Evolutionary conservation across 192 early-diverging fungal genomes (phyloP).

Genomic region (Allomyces macrogynus): DNA sequence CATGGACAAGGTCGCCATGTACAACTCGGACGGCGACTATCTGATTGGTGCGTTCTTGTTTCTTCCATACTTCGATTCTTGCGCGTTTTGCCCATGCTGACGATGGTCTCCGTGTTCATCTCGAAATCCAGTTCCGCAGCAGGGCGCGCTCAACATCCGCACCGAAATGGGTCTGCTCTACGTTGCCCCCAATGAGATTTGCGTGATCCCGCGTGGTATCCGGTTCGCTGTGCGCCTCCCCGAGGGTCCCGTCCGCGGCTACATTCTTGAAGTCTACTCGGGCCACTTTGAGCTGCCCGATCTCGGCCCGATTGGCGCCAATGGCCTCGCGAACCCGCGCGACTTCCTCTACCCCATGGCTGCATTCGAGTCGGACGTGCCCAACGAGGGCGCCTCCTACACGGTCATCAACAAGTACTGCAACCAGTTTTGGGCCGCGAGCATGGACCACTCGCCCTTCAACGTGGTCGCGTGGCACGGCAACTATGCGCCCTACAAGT

Average conservation of each 20-base stretch:
- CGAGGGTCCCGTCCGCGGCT: constrained; percentile 70
- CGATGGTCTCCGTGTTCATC: neutral
- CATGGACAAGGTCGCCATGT: constrained; percentile 63
- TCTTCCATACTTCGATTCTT: neutral
- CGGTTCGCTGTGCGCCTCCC: constrained; percentile 58
- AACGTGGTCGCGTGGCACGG: constrained; percentile 98
- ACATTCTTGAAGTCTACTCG: constrained; percentile 73
- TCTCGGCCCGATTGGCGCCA: constrained; percentile 85
- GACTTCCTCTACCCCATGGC: constrained; percentile 83
- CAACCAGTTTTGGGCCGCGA: neutral
- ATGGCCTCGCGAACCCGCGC: constrained; percentile 83
- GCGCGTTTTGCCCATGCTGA: constrained; percentile 1
- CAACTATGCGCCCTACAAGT: constrained; percentile 91
- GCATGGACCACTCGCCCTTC: constrained; percentile 58
- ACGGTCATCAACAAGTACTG: constrained; percentile 15
- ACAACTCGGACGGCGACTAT: constrained; percentile 81
- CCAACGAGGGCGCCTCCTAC: constrained; percentile 24
- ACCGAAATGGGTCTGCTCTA: constrained; percentile 76
- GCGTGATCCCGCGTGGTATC: constrained; percentile 81
- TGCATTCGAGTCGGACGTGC: constrained; percentile 42
- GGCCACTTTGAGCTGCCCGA: constrained; percentile 88
- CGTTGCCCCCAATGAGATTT: constrained; percentile 76
- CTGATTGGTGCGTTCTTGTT: constrained; percentile 44
- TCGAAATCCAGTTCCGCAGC: constrained; percentile 54
- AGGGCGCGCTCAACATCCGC: constrained; percentile 64